A percentile compares a stretch with the other conserved stretches of the same genome.
phyloP scores from a whole-genome alignment of 768 basidiomycete species.

The Hypholoma sublateritium region DNA sequence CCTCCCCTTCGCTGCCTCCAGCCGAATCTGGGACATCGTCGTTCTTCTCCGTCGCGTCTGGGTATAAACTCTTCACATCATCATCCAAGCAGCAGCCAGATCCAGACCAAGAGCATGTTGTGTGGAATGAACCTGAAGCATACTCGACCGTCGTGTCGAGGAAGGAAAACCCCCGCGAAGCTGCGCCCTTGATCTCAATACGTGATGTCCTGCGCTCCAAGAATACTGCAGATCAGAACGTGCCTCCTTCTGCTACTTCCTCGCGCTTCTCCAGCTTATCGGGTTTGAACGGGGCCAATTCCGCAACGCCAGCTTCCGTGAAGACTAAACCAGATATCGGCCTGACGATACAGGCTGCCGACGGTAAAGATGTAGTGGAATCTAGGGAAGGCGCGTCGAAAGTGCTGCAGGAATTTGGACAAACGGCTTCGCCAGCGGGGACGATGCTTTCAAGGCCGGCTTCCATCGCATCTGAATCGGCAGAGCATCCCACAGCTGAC shows the following conservation, averaged over 20 bases:
- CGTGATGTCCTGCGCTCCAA: slow-evolving; percentile 64
- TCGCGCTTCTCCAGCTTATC: slow-evolving; percentile 18
- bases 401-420: slow-evolving; percentile 27
- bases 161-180: slow-evolving; percentile 64
- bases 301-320: slow-evolving; percentile 12
- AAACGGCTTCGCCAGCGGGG: slow-evolving; percentile 27
- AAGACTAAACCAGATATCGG: slow-evolving; percentile 47
- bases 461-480: slow-evolving; percentile 21
- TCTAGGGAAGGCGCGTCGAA: slow-evolving; percentile 35
- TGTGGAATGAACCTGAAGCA: slow-evolving; percentile 62
- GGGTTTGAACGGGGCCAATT: slow-evolving; percentile 9
- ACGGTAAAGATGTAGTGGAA: slow-evolving; percentile 41
- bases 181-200: slow-evolving; percentile 54
- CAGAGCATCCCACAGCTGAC: neutral
- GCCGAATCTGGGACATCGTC: slow-evolving; percentile 38
- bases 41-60: slow-evolving; percentile 46
- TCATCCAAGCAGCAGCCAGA: slow-evolving; percentile 44
- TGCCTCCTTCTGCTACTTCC: slow-evolving; percentile 1
- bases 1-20: slow-evolving; percentile 23
- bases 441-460: slow-evolving; percentile 19
- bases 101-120: slow-evolving; percentile 56
- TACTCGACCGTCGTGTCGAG: slow-evolving; percentile 61
- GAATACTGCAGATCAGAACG: slow-evolving; percentile 25
- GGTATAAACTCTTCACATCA: slow-evolving; percentile 50
- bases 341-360: slow-evolving; percentile 48